Conservation (phyloP, 2,329 filamentous ascomycete genomes). For the Trichothecium roseum region DNA sequence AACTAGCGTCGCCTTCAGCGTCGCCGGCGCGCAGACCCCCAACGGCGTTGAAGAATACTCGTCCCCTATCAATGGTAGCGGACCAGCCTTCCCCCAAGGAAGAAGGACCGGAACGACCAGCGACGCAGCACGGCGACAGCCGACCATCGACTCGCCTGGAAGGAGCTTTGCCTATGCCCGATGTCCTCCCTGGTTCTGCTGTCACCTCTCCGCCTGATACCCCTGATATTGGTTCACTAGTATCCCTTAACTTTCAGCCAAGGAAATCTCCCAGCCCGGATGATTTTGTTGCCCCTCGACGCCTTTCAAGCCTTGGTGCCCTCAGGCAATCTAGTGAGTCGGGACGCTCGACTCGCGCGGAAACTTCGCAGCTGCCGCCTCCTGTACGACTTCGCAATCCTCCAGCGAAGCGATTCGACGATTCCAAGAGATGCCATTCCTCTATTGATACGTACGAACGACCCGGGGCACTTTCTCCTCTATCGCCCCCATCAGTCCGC, state of each 20-base stretch:
- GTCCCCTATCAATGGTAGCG: conserved; percentile 42
- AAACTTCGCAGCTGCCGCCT: conserved; percentile 5
- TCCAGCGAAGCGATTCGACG: conserved; percentile 8
- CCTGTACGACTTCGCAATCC: conserved; percentile 12
- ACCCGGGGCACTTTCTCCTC: conserved; percentile 10
- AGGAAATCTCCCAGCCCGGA: neutral
- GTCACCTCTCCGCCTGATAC: neutral
- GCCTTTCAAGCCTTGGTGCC: conserved; percentile 19
- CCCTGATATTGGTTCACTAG: neutral
- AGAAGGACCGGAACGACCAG: conserved; percentile 17
- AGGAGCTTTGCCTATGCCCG: neutral
- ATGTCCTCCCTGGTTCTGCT: neutral
- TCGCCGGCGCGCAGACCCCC: conserved; percentile 28
- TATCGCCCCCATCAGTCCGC: neutral
- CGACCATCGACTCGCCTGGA: neutral
- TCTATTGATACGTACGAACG: conserved; percentile 19
- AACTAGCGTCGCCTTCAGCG: conserved; percentile 5
- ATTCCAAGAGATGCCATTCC: conserved; percentile 16
- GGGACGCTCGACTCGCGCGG: neutral
- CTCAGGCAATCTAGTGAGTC: conserved; percentile 15
- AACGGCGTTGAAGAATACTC: conserved; percentile 34
- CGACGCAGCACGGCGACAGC: conserved; percentile 12
- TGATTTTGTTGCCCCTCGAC: conserved; percentile 13
- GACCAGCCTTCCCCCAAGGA: conserved; percentile 38
- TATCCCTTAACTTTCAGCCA: neutral